Base-by-base conservation (phyloP, 805 yeast genomes). In the Ogataea parapolymorpha region DNA sequence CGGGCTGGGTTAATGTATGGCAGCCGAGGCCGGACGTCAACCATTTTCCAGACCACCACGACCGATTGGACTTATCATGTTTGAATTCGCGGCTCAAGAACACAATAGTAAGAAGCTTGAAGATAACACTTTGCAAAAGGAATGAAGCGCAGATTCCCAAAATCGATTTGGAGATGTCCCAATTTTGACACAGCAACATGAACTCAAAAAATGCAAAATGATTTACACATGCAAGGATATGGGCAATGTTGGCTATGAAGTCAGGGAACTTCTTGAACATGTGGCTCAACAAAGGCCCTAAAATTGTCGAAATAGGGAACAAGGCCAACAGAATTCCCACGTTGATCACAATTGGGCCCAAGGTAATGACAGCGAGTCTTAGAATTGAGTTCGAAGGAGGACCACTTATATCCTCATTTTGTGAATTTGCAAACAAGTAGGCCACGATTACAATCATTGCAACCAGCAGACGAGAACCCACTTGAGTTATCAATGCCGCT, bases 21-120 rank as follows among this genome's bases (percentile, higher is more conserved):
- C 82, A 77, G 0, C 89, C 87, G 32, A 82, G 65, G 0, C 80
- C 80, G 0, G 80, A 70, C 11, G 70, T 71, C 34, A 73, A 54
- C 91, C 91, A 84, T 41, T 71, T 76, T 0, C 90, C 89, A 9
- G 86, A 74, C 89, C 90, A 84, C 87, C 88, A 82, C 2, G 90
- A 82, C 26, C 74, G 58, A 51, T 82, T 85, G 0, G 85, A 63
- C 32, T 67, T 72, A 46, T 75, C 83, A 48, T 73, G 77, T 42
- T 70, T 74, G 50, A 72, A 72, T 53, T 87, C 95, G 35, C 82
- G 70, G 6, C 85, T 74, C 29, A 85, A 58, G 4, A 81, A 48
- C 0, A 76, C 33, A 1, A 75, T 66, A 0, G 78, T 74, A 4
- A 79, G 39, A 1, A 72, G 35, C 41, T 76, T 77, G 55, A 82